Percentiles rank a stretch among this genome's conserved stretches.
phyloP scores from a whole-genome alignment of 306 rosid species.

The Cucurbita maxima region DNA sequence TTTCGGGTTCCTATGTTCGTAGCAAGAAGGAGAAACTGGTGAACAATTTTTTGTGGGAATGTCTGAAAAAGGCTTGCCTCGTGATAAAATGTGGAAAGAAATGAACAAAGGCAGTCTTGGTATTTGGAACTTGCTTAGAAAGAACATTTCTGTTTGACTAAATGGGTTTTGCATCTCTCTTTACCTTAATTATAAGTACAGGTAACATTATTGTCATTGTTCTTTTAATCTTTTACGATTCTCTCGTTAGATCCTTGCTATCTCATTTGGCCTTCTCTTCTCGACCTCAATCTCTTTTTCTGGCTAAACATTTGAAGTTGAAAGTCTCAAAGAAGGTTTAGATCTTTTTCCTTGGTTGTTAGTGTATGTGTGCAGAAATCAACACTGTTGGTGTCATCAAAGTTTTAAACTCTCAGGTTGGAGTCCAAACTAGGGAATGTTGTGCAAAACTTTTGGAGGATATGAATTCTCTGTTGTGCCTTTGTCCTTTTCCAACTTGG shows the following conservation, averaged over 20 bases:
- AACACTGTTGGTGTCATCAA: background rate
- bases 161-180: background rate
- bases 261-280: too few relatives aligned
- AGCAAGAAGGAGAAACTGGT: background rate
- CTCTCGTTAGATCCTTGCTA: too few relatives aligned
- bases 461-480: background rate
- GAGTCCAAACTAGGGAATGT: background rate
- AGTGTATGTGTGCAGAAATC: background rate
- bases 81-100: background rate
- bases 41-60: background rate
- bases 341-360: background rate
- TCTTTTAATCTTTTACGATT: too few relatives aligned
- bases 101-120: background rate
- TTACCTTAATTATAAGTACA: too few relatives aligned
- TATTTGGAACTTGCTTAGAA: background rate
- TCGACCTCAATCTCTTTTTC: too few relatives aligned
- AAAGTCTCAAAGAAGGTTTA: background rate
- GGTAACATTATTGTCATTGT: too few relatives aligned
- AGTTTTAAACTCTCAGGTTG: background rate
- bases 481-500: background rate
- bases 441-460: background rate
- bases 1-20: background rate
- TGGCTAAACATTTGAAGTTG: background rate
- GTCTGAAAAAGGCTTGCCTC: background rate
- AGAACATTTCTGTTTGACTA: background rate